Conservation (phyloP, 2,329 filamentous ascomycete species). For the Aureobasidium uvarum region DNA sequence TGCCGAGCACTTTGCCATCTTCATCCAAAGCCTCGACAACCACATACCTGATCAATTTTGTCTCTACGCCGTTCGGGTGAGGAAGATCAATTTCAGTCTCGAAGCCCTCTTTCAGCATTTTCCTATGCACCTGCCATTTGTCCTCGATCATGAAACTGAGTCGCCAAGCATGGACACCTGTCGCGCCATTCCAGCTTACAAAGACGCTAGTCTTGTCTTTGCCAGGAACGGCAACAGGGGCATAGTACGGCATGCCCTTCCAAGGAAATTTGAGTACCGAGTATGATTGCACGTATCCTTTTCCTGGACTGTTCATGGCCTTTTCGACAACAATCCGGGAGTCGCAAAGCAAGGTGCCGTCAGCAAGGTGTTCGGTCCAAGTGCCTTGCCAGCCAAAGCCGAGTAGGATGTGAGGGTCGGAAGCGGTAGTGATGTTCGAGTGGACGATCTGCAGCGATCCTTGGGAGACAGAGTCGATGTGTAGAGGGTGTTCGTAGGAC, state of each 20-base stretch:
- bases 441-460: conserved; percentile 33
- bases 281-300: conserved; percentile 45
- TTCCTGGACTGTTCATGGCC: neutral
- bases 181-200: conserved; percentile 54
- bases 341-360: conserved; percentile 54
- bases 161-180: conserved; percentile 48
- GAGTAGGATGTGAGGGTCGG: conserved; percentile 49
- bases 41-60: conserved; percentile 30
- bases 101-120: conserved; percentile 38
- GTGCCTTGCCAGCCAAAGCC: conserved; percentile 52
- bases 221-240: conserved; percentile 38
- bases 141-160: conserved; percentile 35
- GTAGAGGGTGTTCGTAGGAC: conserved; percentile 34
- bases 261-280: conserved; percentile 52
- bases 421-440: conserved; percentile 38
- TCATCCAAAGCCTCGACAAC: conserved; percentile 35
- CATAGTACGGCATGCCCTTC: conserved; percentile 40
- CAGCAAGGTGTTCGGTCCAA: conserved; percentile 43
- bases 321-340: conserved; percentile 43
- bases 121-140: neutral
- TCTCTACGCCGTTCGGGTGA: conserved; percentile 16
- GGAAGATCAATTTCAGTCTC: conserved; percentile 39
- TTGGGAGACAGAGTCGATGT: conserved; percentile 32
- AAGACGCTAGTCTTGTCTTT: conserved; percentile 41
- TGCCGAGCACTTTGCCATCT: conserved; percentile 25